Evolutionary conservation across 768 basidiomycete genomes (phyloP).

Genomic region (Suillus bovinus): DNA sequence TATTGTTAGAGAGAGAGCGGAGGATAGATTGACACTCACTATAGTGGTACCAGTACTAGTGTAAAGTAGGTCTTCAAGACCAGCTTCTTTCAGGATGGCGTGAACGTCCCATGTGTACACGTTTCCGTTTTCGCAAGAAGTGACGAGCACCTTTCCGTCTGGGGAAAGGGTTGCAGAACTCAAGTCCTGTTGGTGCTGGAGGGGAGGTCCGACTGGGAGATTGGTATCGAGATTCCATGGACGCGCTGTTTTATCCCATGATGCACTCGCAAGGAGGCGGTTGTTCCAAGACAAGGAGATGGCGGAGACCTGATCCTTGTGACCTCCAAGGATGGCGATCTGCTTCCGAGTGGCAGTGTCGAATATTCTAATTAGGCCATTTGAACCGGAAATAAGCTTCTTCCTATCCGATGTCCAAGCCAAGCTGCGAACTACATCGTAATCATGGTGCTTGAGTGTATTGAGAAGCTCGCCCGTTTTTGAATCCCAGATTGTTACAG

Average conservation of each 20-base stretch:
- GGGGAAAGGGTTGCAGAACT: neutral
- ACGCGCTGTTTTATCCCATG: neutral
- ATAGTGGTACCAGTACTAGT: neutral
- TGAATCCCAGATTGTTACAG: neutral
- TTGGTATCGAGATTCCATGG: neutral
- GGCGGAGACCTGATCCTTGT: neutral
- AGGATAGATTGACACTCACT: neutral
- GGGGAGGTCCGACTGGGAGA: neutral
- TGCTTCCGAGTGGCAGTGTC: neutral
- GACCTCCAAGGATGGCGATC: neutral
- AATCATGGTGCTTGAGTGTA: accelerated
- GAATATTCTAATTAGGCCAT: neutral
- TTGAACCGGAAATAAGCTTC: neutral
- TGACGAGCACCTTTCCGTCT: neutral
- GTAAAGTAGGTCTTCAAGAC: neutral
- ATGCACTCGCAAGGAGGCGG: neutral
- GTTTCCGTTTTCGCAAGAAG: neutral
- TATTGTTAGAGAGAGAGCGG: neutral
- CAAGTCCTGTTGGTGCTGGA: neutral
- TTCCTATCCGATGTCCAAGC: neutral
- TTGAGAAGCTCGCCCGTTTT: neutral
- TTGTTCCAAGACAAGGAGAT: neutral
- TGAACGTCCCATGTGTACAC: neutral
- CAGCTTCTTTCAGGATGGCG: neutral
- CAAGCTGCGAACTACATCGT: neutral